Percentiles rank a stretch among this genome's conserved stretches.
phyloP scores from a whole-genome alignment of 2,329 filamentous ascomycete genomes.

The Colletotrichum paranaense region DNA sequence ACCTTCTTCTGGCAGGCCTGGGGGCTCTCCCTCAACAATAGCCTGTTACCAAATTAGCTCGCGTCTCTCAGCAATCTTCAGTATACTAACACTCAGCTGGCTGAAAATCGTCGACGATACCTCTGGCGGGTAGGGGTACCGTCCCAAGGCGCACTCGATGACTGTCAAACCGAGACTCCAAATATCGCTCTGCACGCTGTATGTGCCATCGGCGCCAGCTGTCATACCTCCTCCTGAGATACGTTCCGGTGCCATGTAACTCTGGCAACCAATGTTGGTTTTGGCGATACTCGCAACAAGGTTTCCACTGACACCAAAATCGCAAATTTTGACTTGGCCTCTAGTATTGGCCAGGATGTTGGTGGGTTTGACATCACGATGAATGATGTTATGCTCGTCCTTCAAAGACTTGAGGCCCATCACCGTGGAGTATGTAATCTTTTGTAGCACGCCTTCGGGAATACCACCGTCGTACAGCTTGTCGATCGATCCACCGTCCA shows the following conservation, averaged over 20 bases:
- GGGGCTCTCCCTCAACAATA: slow-evolving; percentile 97
- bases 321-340: slow-evolving; percentile 97
- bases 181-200: slow-evolving; percentile 97
- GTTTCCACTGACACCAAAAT: slow-evolving; percentile 97
- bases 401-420: slow-evolving; percentile 94
- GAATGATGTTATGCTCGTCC: slow-evolving; percentile 99
- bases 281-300: slow-evolving; percentile 97
- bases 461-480: slow-evolving; percentile 93
- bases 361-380: slow-evolving; percentile 98
- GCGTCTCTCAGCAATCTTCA: not conserved
- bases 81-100: slow-evolving; percentile 85
- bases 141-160: slow-evolving; percentile 94
- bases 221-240: slow-evolving; percentile 89
- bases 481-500: slow-evolving; percentile 98
- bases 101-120: slow-evolving; percentile 99
- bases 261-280: slow-evolving; percentile 98
- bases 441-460: slow-evolving; percentile 86
- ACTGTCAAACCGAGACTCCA: slow-evolving; percentile 96
- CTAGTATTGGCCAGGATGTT: slow-evolving; percentile 93
- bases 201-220: slow-evolving; percentile 82
- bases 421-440: slow-evolving; percentile 90
- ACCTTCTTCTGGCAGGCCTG: slow-evolving; percentile 80
- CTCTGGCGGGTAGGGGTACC: slow-evolving; percentile 96
- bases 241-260: slow-evolving; percentile 98
- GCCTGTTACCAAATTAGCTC: slow-evolving; percentile 68